Conservation (phyloP, 2,329 filamentous ascomycete species). For the Botrytis sinoallii region DNA sequence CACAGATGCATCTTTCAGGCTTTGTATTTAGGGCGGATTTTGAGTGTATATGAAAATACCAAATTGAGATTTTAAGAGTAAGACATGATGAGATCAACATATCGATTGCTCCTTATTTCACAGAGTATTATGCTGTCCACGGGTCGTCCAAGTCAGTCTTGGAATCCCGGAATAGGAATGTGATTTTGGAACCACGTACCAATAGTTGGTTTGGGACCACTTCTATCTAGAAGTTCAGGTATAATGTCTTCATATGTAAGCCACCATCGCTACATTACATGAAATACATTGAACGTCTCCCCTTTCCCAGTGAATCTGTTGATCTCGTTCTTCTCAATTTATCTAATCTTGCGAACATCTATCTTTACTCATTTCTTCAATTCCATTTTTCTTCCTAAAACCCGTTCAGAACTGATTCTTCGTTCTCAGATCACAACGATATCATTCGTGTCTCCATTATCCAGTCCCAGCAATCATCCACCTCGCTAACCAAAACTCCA, state of each 20-base stretch:
- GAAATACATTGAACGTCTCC: not conserved
- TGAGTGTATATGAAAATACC: conserved; percentile 1
- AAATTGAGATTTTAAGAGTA: not conserved
- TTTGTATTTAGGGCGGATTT: not conserved
- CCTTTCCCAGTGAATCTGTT: not conserved
- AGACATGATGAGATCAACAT: not conserved
- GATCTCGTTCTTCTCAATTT: not conserved
- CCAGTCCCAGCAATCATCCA: not conserved
- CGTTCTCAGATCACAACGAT: not conserved
- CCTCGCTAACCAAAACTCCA: not conserved
- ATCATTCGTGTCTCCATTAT: not conserved
- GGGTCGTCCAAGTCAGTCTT: not conserved
- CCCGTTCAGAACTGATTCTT: not conserved
- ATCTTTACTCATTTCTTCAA: not conserved
- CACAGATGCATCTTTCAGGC: not conserved
- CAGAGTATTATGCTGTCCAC: not conserved
- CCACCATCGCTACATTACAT: not conserved
- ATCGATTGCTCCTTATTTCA: not conserved
- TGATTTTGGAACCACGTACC: not conserved
- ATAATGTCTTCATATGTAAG: not conserved
- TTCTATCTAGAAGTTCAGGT: not conserved
- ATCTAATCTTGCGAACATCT: not conserved
- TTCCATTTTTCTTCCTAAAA: not conserved
- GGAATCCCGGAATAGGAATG: not conserved
- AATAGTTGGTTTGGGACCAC: not conserved